Evolutionary conservation across 345 rosid genomes (phyloP), one percentile per base, ranked within the genome.

Genomic region (Physaria fendleri): DNA sequence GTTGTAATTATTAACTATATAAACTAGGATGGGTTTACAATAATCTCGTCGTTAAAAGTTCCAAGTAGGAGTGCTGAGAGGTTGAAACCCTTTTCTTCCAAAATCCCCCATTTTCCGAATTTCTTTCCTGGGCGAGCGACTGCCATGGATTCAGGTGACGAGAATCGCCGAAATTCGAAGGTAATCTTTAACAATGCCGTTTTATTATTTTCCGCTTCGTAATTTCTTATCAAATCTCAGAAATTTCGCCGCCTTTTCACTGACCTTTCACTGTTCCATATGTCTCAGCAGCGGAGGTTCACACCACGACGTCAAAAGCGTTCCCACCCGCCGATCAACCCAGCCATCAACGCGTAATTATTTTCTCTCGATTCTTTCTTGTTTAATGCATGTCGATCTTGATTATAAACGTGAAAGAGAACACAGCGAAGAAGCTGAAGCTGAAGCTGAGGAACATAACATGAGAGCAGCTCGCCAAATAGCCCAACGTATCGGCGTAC

Each of bases 371-470:
- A 42, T 43, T 38, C 17, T 12, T 59, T 17, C 52, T 37, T 23
- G 20, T 59, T 12, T n/a, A 41, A 41, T 13, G 47, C 37, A 1
- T 32, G 5, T 8, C 5, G 2, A 3, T 2, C 23, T 20, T 17
- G 29, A 29, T 11, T 49, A 27, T 1, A 34, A 12, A n/a, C 8
- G 10, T 22, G 2, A 33, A 54, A 17, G 30, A 6, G 32, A n/a
- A 60, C 48, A 44, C 59, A 69, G 74, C 8, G 64, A 69, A 62
- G 64, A 44, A 53, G 62, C 68, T 5, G 64, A 69, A 62, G 64
- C 57, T 54, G 64, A 45, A 7, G 56, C 14, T 32, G 61, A 62
- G 28, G 73, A 68, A 33, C 64, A 38, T 32, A 23, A 55, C 42
- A 32, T 0, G 24, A 62, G 13, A 45, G 68, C 69, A 55, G 66